Evolutionary conservation across 768 basidiomycete genomes (phyloP), one percentile per base, ranked within the genome.

Genomic region (Phallus indusiatus): DNA sequence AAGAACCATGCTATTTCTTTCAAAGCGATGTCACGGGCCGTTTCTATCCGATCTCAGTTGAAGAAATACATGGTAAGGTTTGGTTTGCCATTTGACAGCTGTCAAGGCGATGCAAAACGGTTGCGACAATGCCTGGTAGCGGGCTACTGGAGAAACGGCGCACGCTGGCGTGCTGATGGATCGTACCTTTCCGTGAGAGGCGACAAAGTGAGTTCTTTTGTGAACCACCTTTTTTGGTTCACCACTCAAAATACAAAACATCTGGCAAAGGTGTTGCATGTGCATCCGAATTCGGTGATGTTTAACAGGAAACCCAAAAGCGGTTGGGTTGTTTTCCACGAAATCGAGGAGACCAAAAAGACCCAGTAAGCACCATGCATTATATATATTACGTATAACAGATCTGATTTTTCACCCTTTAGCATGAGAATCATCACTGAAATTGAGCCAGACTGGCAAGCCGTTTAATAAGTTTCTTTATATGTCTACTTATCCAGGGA

Each of bases 321-420:
- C 0, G 90, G 90, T 7, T 97, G 93, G 91, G 90, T 99, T 3
- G 76, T 99, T 9, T 97, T 86, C 67, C 93, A 97, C 66, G 94
- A 97, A 69, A 85, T 96, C 75, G 87, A 97, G 66, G 95, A 98
- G 71, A 97, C 96, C 0, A 94, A 92, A 64, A 96, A 94, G 68
- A 85, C 84, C 47, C 94, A 90, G 90, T 90, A 65, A 66, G 88
- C 37, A 34, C 12, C n/a, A 37, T 9, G 7, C 11, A 21, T 21
- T 6, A n/a, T 8, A 47, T n/a, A 24, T n/a, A 53, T n/a, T n/a
- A n/a, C n/a, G n/a, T n/a, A 56, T 9, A n/a, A 22, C 2, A 58
- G 60, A 37, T 71, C 55, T 53, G 24, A 56, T 22, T 14, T 16
- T 46, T 51, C 11, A 5, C 12, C 18, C 14, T 16, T 35, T 50